Percentiles rank a stretch among this genome's conserved stretches.
Evolutionary conservation across 78 protist genomes (phyloP).

Genomic region (Tieghemostelium lacteum): DNA sequence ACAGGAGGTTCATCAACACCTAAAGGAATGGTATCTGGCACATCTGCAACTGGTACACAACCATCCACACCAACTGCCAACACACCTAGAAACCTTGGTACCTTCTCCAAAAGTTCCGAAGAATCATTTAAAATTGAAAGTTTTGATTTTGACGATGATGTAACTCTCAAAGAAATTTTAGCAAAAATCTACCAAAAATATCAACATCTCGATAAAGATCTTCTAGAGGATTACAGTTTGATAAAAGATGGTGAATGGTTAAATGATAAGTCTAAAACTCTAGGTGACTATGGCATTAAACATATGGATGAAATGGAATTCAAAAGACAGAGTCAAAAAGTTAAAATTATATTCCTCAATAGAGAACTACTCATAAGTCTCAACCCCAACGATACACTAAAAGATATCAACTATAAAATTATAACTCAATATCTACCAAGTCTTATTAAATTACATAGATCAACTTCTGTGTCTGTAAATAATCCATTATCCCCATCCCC

Average conservation of each 20-base stretch:
- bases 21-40: too few relatives aligned
- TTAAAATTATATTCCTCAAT: constrained; percentile 42
- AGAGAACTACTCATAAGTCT: constrained; percentile 31
- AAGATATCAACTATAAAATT: constrained; percentile 46
- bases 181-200: constrained; percentile 31
- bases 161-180: constrained; percentile 35
- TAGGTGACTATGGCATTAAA: constrained; percentile 15
- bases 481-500: not conserved
- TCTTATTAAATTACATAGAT: constrained; percentile 19
- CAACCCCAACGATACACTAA: constrained; percentile 45
- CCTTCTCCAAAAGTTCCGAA: not conserved
- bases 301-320: constrained; percentile 41
- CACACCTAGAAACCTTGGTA: constrained; percentile 61
- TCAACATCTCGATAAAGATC: constrained; percentile 57
- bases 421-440: constrained; percentile 19
- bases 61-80: constrained; percentile 3
- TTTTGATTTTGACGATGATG: constrained; percentile 46
- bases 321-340: constrained; percentile 47
- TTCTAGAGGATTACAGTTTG: constrained; percentile 54
- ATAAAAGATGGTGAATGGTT: constrained; percentile 43
- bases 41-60: not conserved
- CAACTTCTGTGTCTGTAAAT: not conserved
- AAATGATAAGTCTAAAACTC: constrained; percentile 33
- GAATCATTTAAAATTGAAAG: not conserved
- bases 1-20: not conserved